These are phyloP conservation scores for Reticulascus tulasneorum DNA, from an alignment of 2,329 filamentous ascomycete species.

Conservation along the genomic window DNA sequence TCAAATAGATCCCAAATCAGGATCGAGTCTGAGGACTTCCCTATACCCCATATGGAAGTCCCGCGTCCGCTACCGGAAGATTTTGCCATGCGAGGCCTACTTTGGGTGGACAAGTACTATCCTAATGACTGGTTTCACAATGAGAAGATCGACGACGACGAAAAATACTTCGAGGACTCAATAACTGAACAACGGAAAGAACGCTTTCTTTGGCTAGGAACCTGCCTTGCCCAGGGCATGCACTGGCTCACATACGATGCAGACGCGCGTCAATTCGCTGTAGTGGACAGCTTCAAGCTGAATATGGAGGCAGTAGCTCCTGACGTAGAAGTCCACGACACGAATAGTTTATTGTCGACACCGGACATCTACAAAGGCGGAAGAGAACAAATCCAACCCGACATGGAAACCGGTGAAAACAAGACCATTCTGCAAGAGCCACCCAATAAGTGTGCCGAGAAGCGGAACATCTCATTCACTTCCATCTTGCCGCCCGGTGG, in stretches of 20 bases:
- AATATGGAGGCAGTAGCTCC: too few relatives aligned
- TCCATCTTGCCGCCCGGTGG: too few relatives aligned
- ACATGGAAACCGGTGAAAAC: too few relatives aligned
- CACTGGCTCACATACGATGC: constrained; percentile 45
- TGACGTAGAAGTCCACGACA: too few relatives aligned
- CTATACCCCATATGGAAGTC: constrained; percentile 36
- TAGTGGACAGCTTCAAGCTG: too few relatives aligned
- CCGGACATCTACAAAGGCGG: too few relatives aligned
- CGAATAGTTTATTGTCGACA: too few relatives aligned
- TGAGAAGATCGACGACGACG: constrained; percentile 60
- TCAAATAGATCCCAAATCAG: neutral
- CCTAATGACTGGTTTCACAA: constrained; percentile 55
- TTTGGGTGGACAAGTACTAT: constrained; percentile 57
- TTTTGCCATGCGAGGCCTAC: constrained; percentile 59
- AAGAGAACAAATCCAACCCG: too few relatives aligned
- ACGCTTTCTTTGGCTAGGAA: constrained; percentile 55
- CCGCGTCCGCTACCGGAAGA: constrained; percentile 64
- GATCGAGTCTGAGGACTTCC: constrained; percentile 38
- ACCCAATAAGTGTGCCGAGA: too few relatives aligned
- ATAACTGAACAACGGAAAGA: constrained; percentile 55
- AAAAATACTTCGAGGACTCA: constrained; percentile 60
- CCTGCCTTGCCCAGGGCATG: constrained; percentile 36
- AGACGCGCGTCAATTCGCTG: constrained; percentile 32
- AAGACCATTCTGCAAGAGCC: too few relatives aligned
- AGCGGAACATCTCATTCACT: too few relatives aligned